Evolutionary conservation across 2,329 filamentous ascomycete genomes (phyloP), one percentile per base, ranked within the genome.

Genomic region (Ophiostoma tasmaniense): DNA sequence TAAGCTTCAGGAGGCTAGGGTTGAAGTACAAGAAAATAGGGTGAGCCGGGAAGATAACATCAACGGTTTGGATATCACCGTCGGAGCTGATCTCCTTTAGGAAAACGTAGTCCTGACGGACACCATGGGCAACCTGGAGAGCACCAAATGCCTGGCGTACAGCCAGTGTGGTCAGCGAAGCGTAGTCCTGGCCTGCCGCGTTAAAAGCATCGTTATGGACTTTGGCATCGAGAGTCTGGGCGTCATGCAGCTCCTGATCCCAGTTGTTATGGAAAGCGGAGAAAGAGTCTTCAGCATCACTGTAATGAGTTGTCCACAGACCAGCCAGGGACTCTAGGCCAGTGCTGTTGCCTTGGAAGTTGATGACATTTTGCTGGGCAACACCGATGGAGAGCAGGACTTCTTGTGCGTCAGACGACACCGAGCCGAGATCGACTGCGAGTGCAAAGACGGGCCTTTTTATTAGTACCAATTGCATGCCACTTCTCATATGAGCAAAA

Each of bases 61-160:
- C 91, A 22, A 96, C 91, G 0, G 92, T 96, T 76, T 96, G 91
- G 72, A 89, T 88, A 74, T 96, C 94, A 52, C 92, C 92, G 76
- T 96, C 89, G 3, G 90, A 94, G 71, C 90, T 92, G 75, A 96
- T 96, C 77, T 96, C 92, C 76, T 97, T 96, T 68, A 96, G 79
- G 79, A 96, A 96, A 17, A 96, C 30, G 67, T 93, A 84, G 0
- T 90, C 89, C 69, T 90, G 84, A 0, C 88, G 81, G 3, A 86
- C 80, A 17, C 90, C 90, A 68, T 90, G 87, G 10, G 89, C 85
- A 75, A 93, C 90, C 72, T 89, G 88, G 1, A 91, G 88, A 0
- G 87, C 90, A 17, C 89, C 93, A 78, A 96, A 89, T 0, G 89
- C 87, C 77, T 97, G 93, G 62, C 92, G 87, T n/a, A 92, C 90